Base-by-base conservation (phyloP, 129 eudicot genomes). In the Glebionis coronaria region DNA sequence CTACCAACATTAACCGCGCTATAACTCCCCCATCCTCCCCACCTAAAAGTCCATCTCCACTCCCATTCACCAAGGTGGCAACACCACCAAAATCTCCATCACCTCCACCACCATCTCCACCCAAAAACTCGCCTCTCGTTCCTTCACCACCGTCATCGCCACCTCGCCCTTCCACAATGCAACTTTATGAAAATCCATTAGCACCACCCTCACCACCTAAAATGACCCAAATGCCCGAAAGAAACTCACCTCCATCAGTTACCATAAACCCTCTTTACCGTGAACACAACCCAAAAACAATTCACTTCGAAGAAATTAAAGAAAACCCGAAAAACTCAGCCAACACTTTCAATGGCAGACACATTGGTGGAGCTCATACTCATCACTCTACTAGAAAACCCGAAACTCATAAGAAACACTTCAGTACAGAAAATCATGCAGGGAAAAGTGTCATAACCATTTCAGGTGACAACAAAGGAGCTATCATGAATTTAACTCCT, bases 391-490 rank as follows among this genome's bases (percentile, higher is more conserved):
- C 57, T 12, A 79, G 73, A 62, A 73, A 70, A 21, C 75, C 61
- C 14, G 78, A 56, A 20, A 66, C 58, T 16, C 67, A 76, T 21
- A 83, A 79, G 66, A 77, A 60, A 28, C 16, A 45, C 14, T 58
- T 40, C 6, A 75, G 72, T 50, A 74, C 83, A 23, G 83, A 80
- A 65, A 76, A 80, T 6, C 40, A 0, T 61, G 71, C 1, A 1
- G 87, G 91, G 53, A 85, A 68, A 82, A 80, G 75, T 52, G 49
- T 78, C 7, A 71, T 88, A 50, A 82, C 88, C 4, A 67, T 85
- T 63, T 77, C 85, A 19, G 96, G 91, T 56, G 89, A 88, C 13
- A 88, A 82, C 82, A 81, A 56, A 70, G 91, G 88, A 21, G 91
- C 86, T 3, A 57, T 78, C 16, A 85, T 82, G 96, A 82, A 75